Conservation (phyloP, 106 monocot species). For the Platanthera guangdongensis region DNA sequence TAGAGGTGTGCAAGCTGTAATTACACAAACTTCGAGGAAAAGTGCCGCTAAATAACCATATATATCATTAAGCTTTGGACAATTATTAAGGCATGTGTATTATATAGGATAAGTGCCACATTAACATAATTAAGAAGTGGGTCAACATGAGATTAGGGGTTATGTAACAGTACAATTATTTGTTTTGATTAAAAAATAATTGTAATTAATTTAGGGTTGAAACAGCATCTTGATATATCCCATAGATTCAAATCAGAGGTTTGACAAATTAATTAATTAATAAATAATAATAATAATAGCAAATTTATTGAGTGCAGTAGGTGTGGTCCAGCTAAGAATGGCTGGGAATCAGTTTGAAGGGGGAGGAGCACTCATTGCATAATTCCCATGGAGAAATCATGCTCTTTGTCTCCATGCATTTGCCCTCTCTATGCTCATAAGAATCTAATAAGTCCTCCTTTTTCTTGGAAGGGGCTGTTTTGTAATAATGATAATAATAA, state of each 20-base stretch:
- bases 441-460: no score
- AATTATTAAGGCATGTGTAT: neutral
- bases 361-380: neutral
- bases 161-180: neutral
- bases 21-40: neutral
- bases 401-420: conserved; percentile 5
- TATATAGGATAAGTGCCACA: neutral
- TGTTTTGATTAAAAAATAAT: no score
- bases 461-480: no score
- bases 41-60: neutral
- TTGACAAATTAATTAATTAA: neutral
- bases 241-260: neutral
- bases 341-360: neutral
- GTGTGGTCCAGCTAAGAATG: neutral
- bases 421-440: neutral
- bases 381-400: neutral
- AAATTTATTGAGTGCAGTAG: neutral
- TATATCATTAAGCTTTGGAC: neutral
- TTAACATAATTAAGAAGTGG: neutral
- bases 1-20: neutral
- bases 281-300: neutral
- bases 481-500: no score
- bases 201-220: neutral
- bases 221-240: neutral
- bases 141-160: neutral